Conservation (phyloP, 768 basidiomycete genomes). For the Ephemerocybe angulata region DNA sequence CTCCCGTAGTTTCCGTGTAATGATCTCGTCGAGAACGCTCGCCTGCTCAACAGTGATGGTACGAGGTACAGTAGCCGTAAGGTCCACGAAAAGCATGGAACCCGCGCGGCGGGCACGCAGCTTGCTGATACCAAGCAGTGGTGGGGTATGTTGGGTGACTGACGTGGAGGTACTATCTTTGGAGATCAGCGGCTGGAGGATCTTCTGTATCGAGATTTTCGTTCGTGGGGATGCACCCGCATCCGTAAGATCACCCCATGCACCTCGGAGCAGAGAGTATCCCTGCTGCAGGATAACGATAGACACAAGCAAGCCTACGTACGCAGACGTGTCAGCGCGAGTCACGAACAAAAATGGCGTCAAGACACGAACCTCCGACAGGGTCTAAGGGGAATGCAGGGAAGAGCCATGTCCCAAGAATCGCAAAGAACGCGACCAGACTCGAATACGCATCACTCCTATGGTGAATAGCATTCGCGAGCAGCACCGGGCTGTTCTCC, state of each 20-base stretch:
- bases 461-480: conserved; percentile 97
- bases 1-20: conserved; percentile 50
- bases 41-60: conserved; percentile 55
- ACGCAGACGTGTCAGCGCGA: conserved; percentile 6
- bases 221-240: conserved; percentile 66
- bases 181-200: conserved; percentile 52
- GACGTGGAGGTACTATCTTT: conserved; percentile 9
- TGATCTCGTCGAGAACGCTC: conserved; percentile 57
- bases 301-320: conserved; percentile 82
- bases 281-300: conserved; percentile 83
- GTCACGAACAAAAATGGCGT: background rate
- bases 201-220: conserved; percentile 47
- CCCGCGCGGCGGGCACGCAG: conserved; percentile 76
- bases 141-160: conserved; percentile 1
- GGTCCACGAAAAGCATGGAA: conserved; percentile 79
- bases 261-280: conserved; percentile 57
- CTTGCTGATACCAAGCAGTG: conserved; percentile 44
- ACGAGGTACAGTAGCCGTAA: conserved; percentile 67
- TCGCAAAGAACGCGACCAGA: conserved; percentile 85
- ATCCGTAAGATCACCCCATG: conserved; percentile 81
- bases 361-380: conserved; percentile 66
- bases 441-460: conserved; percentile 96
- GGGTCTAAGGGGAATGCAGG: conserved; percentile 90
- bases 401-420: conserved; percentile 84
- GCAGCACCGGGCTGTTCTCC: conserved; percentile 85